Percentiles rank a stretch among this genome's conserved stretches.
These are phyloP conservation scores for Tardiomyces blankii DNA, from an alignment of 1,139 yeast genomes.

Conservation along the genomic window DNA sequence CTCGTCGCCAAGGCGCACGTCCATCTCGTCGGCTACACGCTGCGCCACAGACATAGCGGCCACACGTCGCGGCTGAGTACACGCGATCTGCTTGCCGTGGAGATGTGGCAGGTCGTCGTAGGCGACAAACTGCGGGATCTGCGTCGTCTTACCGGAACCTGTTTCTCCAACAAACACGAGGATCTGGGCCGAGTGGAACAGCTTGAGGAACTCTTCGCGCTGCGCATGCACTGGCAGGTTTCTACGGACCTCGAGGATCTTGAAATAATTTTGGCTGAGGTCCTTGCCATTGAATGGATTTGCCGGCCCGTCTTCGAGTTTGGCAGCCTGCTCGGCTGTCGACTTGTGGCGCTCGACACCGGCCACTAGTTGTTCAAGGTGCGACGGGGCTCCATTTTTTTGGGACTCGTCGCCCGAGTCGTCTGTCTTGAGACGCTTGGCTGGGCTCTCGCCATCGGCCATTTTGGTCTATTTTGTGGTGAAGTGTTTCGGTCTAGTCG, in stretches of 20 bases:
- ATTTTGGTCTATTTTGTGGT: not conserved
- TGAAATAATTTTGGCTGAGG: constrained; percentile 57
- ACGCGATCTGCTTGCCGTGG: constrained; percentile 72
- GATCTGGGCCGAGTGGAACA: constrained; percentile 80
- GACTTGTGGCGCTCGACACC: constrained; percentile 58
- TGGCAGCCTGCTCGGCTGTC: constrained; percentile 57
- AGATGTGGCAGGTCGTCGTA: constrained; percentile 87
- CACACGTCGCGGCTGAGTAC: constrained; percentile 96
- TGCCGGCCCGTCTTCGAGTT: constrained; percentile 46
- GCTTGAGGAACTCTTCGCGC: constrained; percentile 72
- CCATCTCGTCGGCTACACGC: constrained; percentile 96
- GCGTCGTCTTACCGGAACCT: constrained; percentile 97
- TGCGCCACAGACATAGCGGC: constrained; percentile 97
- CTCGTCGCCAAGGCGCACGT: constrained; percentile 78
- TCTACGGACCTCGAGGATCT: constrained; percentile 66
- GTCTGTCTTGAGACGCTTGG: not conserved
- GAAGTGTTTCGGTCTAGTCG: not conserved
- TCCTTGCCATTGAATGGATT: constrained; percentile 73
- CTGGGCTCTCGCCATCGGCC: constrained; percentile 1
- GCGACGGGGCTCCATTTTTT: not conserved
- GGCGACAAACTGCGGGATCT: constrained; percentile 89
- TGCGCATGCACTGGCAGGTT: constrained; percentile 92
- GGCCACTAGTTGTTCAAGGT: constrained; percentile 22
- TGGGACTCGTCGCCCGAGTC: not conserved
- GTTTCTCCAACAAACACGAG: constrained; percentile 99